Conservation (phyloP, 2,329 filamentous ascomycete species). For the Penicillium sp. region DNA sequence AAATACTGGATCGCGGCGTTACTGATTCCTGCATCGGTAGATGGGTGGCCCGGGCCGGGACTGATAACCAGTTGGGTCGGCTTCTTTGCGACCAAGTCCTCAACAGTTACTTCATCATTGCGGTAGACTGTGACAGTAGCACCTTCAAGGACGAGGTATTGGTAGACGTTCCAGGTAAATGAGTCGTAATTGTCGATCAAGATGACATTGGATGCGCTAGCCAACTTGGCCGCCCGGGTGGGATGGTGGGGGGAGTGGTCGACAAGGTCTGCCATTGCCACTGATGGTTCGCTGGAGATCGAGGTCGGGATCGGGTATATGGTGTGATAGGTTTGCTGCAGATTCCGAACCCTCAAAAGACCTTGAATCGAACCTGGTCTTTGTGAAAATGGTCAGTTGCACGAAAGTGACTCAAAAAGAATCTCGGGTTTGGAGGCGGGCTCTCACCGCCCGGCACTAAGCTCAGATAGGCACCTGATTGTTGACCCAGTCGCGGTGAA, state of each 20-base stretch:
- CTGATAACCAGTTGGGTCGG: slow-evolving; percentile 94
- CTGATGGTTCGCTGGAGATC: neutral
- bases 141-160: slow-evolving; percentile 95
- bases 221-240: slow-evolving; percentile 67
- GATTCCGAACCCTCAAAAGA: neutral
- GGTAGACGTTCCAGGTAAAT: slow-evolving; percentile 99
- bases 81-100: slow-evolving; percentile 77
- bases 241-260: slow-evolving; percentile 85
- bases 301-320: neutral
- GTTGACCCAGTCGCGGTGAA: slow-evolving; percentile 38
- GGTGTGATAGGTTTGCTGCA: neutral
- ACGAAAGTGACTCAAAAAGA: slow-evolving; percentile 17
- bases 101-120: slow-evolving; percentile 86
- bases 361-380: neutral
- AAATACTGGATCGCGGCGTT: slow-evolving; percentile 89
- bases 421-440: slow-evolving; percentile 14
- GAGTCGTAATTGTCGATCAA: slow-evolving; percentile 99
- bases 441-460: slow-evolving; percentile 37
- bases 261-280: slow-evolving; percentile 50
- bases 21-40: slow-evolving; percentile 88
- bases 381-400: neutral
- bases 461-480: slow-evolving; percentile 38
- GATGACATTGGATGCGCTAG: slow-evolving; percentile 84
- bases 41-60: slow-evolving; percentile 89
- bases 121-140: slow-evolving; percentile 85